Evolutionary conservation across 768 basidiomycete species (phyloP), one percentile per base, ranked within the genome.

Genomic region (Serendipita sp.): DNA sequence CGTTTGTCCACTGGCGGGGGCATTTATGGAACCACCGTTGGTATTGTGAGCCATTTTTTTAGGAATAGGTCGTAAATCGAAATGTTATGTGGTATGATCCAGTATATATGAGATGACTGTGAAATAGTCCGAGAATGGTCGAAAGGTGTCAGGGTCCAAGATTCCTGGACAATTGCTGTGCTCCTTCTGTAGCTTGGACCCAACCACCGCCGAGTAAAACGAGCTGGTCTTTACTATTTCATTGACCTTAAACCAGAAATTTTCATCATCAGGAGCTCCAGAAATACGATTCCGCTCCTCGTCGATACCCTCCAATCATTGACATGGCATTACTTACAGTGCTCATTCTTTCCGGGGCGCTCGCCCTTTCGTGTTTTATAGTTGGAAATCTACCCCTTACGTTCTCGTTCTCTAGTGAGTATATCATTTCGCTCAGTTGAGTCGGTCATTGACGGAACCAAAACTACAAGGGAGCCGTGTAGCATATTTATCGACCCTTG

Each of bases 331-430:
- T 76, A 15, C 24, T 65, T 3, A 65, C 70, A 16, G 70, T 77
- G 28, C 63, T 75, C 24, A 66, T 66, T 32, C 73, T 76, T 63
- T 71, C 73, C 47, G 28, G 67, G 2, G 71, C 72, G 34, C 74
- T 76, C 69, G 72, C 74, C 51, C 46, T 70, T 28, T 71, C 74
- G 0, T 75, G 74, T 44, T 89, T 91, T 69, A 78, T 76, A 24
- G 78, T 82, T 30, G 92, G 92, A 41, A 82, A 86, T 68, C 71
- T 88, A 41, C 94, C 94, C 0, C 73, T 96, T 41, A 84, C 82
- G 46, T 80, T 91, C 69, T 75, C 81, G 30, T 83, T 88, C 69
- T 86, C 87, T 47, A 83, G 86, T 88, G 68, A 37, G 81, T 79
- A 63, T 47, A 24, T 66, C 63, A 11, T 32, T 32, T 41, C 35